Percentiles rank a stretch among this genome's conserved stretches.
Evolutionary conservation across 495 filamentous ascomycete genomes (phyloP).

Genomic region (Hypoxylon rickii): DNA sequence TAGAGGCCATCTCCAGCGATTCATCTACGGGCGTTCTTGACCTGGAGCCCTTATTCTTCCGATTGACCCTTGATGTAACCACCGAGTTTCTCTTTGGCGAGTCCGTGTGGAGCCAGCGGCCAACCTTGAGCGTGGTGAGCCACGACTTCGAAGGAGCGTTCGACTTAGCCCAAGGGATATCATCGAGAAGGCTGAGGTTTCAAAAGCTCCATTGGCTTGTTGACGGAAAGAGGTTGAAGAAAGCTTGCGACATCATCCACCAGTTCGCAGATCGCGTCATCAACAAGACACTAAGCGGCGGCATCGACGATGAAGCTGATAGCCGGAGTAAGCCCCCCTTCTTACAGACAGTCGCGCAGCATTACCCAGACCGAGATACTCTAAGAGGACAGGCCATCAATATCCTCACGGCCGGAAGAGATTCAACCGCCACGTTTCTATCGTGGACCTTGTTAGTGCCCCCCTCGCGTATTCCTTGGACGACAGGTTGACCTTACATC

Average conservation of each 20-base stretch:
- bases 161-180: constrained; percentile 39
- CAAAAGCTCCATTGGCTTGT: constrained; percentile 46
- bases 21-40: constrained; percentile 46
- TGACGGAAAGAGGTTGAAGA: constrained; percentile 35
- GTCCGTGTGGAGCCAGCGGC: constrained; percentile 43
- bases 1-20: constrained; percentile 31
- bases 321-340: constrained; percentile 18
- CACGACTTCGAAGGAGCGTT: constrained; percentile 24
- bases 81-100: constrained; percentile 77
- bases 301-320: not conserved
- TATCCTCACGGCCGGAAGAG: constrained; percentile 42
- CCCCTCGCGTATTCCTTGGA: not conserved
- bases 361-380: constrained; percentile 20
- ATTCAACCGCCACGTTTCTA: constrained; percentile 48
- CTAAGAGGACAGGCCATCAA: constrained; percentile 41
- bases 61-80: constrained; percentile 67
- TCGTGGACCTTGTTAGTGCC: constrained; percentile 45
- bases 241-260: constrained; percentile 41
- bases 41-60: constrained; percentile 67
- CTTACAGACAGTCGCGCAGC: constrained; percentile 20
- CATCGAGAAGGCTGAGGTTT: constrained; percentile 39
- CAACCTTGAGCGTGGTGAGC: constrained; percentile 22
- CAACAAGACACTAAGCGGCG: constrained; percentile 16
- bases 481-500: not conserved
- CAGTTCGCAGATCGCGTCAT: constrained; percentile 41